These are phyloP conservation scores for Ophiosphaerella herpotricha DNA, from an alignment of 2,329 filamentous ascomycete species.

Conservation along the genomic window DNA sequence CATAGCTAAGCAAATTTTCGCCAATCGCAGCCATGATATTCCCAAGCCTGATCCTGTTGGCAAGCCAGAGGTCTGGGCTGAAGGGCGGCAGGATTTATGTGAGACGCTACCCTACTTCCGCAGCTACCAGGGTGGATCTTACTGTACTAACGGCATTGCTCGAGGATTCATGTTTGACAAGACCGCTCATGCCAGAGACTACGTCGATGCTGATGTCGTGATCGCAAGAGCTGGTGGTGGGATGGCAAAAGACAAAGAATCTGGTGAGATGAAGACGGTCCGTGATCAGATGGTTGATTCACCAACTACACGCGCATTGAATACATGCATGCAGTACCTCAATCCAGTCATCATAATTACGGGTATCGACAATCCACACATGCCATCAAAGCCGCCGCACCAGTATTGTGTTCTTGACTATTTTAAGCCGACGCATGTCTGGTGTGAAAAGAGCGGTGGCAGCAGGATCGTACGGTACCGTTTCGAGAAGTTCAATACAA, in stretches of 20 bases:
- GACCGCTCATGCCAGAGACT: constrained; percentile 59
- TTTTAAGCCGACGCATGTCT: constrained; percentile 71
- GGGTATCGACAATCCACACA: constrained; percentile 58
- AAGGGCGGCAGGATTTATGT: constrained; percentile 63
- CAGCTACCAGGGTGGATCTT: constrained; percentile 63
- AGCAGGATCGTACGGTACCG: constrained; percentile 62
- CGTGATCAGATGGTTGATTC: constrained; percentile 52
- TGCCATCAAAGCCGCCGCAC: constrained; percentile 58
- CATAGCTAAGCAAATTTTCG: constrained; percentile 18
- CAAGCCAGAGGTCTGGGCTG: constrained; percentile 60
- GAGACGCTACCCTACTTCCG: constrained; percentile 68
- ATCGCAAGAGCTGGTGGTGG: constrained; percentile 67
- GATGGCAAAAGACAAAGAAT: constrained; percentile 51
- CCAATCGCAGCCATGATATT: constrained; percentile 23
- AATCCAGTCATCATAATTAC: constrained; percentile 57
- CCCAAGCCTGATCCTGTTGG: constrained; percentile 40
- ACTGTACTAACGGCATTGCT: constrained; percentile 56
- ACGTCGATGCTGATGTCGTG: constrained; percentile 64
- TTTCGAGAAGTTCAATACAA: constrained; percentile 65
- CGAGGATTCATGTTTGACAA: constrained; percentile 65
- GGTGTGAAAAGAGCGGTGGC: constrained; percentile 62
- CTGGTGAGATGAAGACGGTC: constrained; percentile 52
- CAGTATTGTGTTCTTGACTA: constrained; percentile 69
- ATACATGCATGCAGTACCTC: constrained; percentile 52
- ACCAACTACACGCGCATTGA: constrained; percentile 46